A percentile compares a stretch with the other conserved stretches of the same genome.
These are phyloP conservation scores for Lignosus rhinocerotis DNA, from an alignment of 1,284 basidiomycete genomes.

Conservation along the genomic window DNA sequence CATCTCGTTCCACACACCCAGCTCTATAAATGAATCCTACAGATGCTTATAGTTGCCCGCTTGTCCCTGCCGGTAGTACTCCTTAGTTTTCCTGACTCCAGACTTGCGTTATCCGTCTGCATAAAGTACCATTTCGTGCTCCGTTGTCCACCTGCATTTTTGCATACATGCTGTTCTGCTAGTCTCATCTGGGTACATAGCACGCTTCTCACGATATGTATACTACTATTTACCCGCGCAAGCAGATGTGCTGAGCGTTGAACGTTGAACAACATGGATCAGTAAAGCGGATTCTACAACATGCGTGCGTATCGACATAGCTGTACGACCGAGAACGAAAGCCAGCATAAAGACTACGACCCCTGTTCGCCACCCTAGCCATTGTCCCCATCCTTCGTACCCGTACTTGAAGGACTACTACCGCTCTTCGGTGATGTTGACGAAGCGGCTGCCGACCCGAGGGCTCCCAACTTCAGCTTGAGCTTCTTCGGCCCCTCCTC, in stretches of 20 bases:
- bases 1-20: constrained; percentile 21
- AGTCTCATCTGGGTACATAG: constrained; percentile 28
- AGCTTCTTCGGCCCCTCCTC: constrained; percentile 77
- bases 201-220: constrained; percentile 29
- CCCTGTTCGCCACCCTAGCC: constrained; percentile 45
- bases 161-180: constrained; percentile 34
- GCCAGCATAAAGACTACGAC: constrained; percentile 19
- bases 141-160: constrained; percentile 30
- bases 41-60: constrained; percentile 26
- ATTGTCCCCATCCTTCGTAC: constrained; percentile 74
- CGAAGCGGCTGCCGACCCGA: constrained; percentile 43
- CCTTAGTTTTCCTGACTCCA: constrained; percentile 19
- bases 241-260: constrained; percentile 18
- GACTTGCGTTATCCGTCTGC: constrained; percentile 25
- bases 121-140: constrained; percentile 25
- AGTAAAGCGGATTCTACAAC: constrained; percentile 27
- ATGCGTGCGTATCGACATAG: constrained; percentile 27
- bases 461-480: constrained; percentile 67
- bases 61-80: constrained; percentile 23
- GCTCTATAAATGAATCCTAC: constrained; percentile 28
- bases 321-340: constrained; percentile 16
- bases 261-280: constrained; percentile 23
- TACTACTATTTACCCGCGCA: constrained; percentile 30
- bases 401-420: constrained; percentile 53
- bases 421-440: constrained; percentile 28